Evolutionary conservation across 164 flowering plant genomes (phyloP).

Genomic region (Echeveria elegans): DNA sequence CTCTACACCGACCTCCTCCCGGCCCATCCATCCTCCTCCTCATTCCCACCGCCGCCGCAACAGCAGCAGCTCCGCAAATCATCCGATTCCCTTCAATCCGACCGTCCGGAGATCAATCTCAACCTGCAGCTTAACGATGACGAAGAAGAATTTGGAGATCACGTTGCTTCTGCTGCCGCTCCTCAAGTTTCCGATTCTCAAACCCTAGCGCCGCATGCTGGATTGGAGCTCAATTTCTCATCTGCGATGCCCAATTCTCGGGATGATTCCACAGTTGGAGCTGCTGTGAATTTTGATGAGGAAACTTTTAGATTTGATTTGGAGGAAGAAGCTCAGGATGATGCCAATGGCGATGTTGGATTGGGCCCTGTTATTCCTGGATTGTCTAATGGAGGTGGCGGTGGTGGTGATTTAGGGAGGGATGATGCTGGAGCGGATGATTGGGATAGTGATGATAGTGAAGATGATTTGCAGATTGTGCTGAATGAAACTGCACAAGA

Average conservation of each 20-base stretch:
- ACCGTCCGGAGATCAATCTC: slow-evolving; percentile 59
- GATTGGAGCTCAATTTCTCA: slow-evolving; percentile 3
- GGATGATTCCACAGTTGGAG: not conserved
- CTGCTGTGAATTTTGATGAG: slow-evolving; percentile 15
- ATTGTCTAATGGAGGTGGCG: not conserved
- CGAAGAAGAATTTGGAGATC: slow-evolving; percentile 1
- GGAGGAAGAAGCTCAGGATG: slow-evolving; percentile 15
- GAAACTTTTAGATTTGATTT: slow-evolving; percentile 9
- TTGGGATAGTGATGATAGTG: slow-evolving; percentile 86
- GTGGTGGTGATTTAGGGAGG: slow-evolving; percentile 3
- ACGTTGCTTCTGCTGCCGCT: not conserved
- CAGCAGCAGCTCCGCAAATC: not conserved
- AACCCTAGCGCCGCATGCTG: not conserved
- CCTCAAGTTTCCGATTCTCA: not conserved
- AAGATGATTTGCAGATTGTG: slow-evolving; percentile 93
- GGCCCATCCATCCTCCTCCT: slow-evolving; percentile 25
- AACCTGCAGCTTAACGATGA: slow-evolving; percentile 31
- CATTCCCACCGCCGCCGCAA: slow-evolving; percentile 12
- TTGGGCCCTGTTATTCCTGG: slow-evolving; percentile 13
- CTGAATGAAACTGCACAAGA: slow-evolving; percentile 53
- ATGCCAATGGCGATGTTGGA: slow-evolving; percentile 11
- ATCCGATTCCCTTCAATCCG: slow-evolving; percentile 10
- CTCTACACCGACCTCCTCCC: slow-evolving; percentile 85
- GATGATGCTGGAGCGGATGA: slow-evolving; percentile 38
- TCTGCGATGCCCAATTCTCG: too few relatives aligned